phyloP scores from a whole-genome alignment of 352 stramenopile genomes.

The Phytopythium helicoides region DNA sequence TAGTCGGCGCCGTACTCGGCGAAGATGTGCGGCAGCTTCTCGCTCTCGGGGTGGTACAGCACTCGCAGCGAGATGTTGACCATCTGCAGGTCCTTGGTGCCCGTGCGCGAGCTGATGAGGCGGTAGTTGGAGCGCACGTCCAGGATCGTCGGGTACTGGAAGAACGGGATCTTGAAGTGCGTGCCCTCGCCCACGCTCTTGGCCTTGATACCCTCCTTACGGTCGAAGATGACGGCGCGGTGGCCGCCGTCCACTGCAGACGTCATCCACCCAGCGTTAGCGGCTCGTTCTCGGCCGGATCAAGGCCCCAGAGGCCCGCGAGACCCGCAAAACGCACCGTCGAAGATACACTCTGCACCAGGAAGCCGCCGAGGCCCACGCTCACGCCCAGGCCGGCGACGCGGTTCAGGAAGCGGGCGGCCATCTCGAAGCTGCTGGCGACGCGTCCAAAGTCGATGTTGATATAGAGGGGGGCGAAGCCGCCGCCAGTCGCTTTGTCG shows the following conservation, averaged over 20 bases:
- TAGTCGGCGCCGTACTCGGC: conserved; percentile 97
- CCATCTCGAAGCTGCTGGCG: conserved; percentile 38
- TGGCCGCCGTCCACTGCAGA: conserved; percentile 96
- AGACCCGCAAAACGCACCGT: conserved; percentile 42
- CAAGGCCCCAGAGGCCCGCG: neutral
- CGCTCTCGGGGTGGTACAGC: conserved; percentile 91
- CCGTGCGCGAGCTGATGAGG: conserved; percentile 95
- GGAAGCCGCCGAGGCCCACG: conserved; percentile 66
- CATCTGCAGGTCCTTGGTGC: conserved; percentile 99
- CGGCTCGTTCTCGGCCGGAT: neutral
- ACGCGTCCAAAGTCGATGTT: no score
- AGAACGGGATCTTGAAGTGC: conserved; percentile 99
- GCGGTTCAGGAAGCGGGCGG: conserved; percentile 73
- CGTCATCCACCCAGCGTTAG: neutral
- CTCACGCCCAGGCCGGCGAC: conserved; percentile 49
- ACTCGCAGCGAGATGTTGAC: conserved; percentile 99
- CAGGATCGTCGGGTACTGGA: conserved; percentile 98
- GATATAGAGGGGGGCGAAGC: no score
- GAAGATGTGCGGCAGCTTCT: conserved; percentile 97
- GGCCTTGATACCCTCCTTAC: conserved; percentile 96
- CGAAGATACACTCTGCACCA: conserved; percentile 81
- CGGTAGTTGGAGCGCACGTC: conserved; percentile 97
- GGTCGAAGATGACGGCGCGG: conserved; percentile 99
- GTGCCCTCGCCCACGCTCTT: conserved; percentile 97
- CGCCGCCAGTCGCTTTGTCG: no score